Percentiles rank a stretch among this genome's conserved stretches.
phyloP scores from a whole-genome alignment of 148 eudicot species.

The Camellia granthamiana region DNA sequence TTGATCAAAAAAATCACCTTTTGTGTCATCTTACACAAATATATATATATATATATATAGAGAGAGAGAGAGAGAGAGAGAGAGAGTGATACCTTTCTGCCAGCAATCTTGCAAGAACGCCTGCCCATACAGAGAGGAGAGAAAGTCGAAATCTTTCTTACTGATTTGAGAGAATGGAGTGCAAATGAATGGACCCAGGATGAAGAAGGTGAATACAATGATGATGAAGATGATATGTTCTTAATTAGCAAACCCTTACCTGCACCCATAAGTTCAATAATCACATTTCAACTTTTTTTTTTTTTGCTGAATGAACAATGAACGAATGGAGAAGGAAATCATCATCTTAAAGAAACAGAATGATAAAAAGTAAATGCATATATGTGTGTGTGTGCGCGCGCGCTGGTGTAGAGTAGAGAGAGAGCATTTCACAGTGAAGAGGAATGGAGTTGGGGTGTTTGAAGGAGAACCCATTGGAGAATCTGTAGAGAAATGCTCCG shows the following conservation, averaged over 20 bases:
- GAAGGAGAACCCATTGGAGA: constrained; percentile 33
- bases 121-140: constrained; percentile 88
- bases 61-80: background rate
- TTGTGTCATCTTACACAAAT: background rate
- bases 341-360: background rate
- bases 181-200: constrained; percentile 26
- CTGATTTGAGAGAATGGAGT: constrained; percentile 17
- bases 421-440: constrained; percentile 24
- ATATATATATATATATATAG: background rate
- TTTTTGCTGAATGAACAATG: background rate
- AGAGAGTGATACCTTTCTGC: constrained; percentile 55
- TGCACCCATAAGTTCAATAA: constrained; percentile 22
- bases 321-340: background rate
- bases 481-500: constrained; percentile 32
- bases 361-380: too few relatives aligned
- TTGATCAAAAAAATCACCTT: background rate
- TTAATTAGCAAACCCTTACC: constrained; percentile 33
- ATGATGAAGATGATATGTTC: constrained; percentile 37
- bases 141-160: constrained; percentile 65
- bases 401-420: background rate
- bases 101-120: constrained; percentile 83
- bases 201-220: constrained; percentile 28
- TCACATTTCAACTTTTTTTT: background rate
- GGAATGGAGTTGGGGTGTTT: constrained; percentile 24
- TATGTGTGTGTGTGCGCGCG: background rate